These are phyloP conservation scores for Lactarius hengduanensis DNA, from an alignment of 768 basidiomycete species.

Conservation along the genomic window DNA sequence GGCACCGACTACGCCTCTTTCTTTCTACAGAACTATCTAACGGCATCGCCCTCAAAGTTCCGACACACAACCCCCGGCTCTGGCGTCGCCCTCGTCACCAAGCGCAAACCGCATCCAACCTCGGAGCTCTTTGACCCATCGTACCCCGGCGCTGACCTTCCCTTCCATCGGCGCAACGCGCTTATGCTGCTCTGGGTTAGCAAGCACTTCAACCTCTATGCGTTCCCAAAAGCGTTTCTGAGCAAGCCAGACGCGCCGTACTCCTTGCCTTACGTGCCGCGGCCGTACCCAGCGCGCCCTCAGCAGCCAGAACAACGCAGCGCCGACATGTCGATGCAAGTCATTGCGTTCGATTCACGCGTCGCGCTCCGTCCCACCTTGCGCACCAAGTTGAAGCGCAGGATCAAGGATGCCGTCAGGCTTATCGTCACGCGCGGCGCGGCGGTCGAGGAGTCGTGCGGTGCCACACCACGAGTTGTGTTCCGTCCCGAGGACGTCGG, in stretches of 20 bases:
- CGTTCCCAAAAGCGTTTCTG: constrained; percentile 24
- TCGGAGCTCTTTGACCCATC: constrained; percentile 11
- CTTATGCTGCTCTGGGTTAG: constrained; percentile 6
- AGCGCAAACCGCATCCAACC: not conserved
- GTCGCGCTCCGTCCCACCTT: not conserved
- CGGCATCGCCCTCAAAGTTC: constrained; percentile 10
- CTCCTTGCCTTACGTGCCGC: constrained; percentile 4
- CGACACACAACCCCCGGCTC: constrained; percentile 21
- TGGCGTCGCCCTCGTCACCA: constrained; percentile 8
- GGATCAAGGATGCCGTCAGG: constrained; percentile 15
- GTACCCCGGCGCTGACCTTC: constrained; percentile 12
- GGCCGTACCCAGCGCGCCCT: constrained; percentile 14
- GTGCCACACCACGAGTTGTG: not conserved
- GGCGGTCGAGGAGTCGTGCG: not conserved
- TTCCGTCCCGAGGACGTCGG: constrained; percentile 21
- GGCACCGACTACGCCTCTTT: not conserved
- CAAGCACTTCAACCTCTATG: constrained; percentile 6
- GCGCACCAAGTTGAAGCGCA: constrained; percentile 18
- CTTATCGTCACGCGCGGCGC: constrained; percentile 14
- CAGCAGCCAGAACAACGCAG: not conserved
- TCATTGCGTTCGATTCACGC: constrained; percentile 1
- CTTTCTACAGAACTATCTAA: not conserved
- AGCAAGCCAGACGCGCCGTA: not conserved
- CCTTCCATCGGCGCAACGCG: not conserved
- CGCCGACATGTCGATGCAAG: constrained; percentile 19